A percentile compares a stretch with the other conserved stretches of the same genome.
phyloP scores from a whole-genome alignment of 164 flowering plant genomes.

The Piper betle region DNA sequence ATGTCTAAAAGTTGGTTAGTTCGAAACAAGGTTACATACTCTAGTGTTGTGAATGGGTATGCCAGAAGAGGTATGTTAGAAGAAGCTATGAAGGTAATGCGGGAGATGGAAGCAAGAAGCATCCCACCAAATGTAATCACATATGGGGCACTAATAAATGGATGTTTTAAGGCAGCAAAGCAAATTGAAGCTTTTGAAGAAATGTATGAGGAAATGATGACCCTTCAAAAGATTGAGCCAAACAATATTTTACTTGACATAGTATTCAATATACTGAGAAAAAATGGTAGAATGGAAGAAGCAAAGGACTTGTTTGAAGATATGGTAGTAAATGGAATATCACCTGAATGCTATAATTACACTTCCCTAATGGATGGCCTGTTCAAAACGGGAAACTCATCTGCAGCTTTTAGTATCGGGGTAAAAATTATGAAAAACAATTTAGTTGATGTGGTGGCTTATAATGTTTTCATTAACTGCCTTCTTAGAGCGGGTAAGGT shows the following conservation, averaged over 20 bases:
- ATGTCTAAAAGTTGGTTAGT: slow-evolving; percentile 38
- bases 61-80: slow-evolving; percentile 49
- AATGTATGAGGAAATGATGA: slow-evolving; percentile 50
- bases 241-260: slow-evolving; percentile 49
- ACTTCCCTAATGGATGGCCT: slow-evolving; percentile 80
- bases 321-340: slow-evolving; percentile 38
- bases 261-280: slow-evolving; percentile 56
- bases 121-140: slow-evolving; percentile 46
- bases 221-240: slow-evolving; percentile 30
- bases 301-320: slow-evolving; percentile 38
- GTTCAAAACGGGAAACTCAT: slow-evolving; percentile 55
- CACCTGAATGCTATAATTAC: slow-evolving; percentile 61
- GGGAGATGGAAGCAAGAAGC: slow-evolving; percentile 33
- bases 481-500: slow-evolving; percentile 37
- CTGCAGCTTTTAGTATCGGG: slow-evolving; percentile 48
- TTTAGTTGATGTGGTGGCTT: slow-evolving; percentile 53
- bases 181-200: slow-evolving; percentile 33
- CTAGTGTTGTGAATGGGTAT: slow-evolving; percentile 61
- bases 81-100: slow-evolving; percentile 35
- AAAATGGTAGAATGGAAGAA: slow-evolving; percentile 47
- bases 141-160: slow-evolving; percentile 56
- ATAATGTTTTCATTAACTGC: slow-evolving; percentile 68
- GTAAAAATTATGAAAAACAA: slow-evolving; percentile 51
- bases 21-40: slow-evolving; percentile 52
- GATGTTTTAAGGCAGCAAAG: slow-evolving; percentile 53